Percentiles rank a stretch among this genome's conserved stretches.
These are phyloP conservation scores for Alternaria solani DNA, from an alignment of 2,329 filamentous ascomycete species.

Conservation along the genomic window DNA sequence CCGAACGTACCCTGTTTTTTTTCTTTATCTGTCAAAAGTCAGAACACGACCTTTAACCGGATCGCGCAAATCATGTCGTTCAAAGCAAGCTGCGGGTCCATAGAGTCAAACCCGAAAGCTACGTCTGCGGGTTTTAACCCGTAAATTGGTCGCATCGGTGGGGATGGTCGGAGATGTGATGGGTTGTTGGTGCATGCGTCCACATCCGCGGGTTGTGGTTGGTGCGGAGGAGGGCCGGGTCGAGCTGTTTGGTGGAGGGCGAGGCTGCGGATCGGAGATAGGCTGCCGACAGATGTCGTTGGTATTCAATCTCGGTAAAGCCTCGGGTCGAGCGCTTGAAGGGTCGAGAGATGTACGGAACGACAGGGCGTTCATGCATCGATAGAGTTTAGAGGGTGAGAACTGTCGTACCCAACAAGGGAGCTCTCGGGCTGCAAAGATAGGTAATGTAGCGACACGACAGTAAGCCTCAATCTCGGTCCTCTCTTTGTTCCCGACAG, in stretches of 20 bases:
- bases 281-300: not conserved
- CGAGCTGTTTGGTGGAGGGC: not conserved
- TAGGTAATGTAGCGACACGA: not conserved
- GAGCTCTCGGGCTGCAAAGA: not conserved
- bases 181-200: not conserved
- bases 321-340: not conserved
- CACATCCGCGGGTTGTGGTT: slow-evolving; percentile 7
- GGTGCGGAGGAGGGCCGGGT: slow-evolving; percentile 8
- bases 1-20: not conserved
- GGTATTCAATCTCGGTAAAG: not conserved
- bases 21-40: not conserved
- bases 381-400: not conserved
- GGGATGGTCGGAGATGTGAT: not conserved
- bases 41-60: not conserved
- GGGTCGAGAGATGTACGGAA: not conserved
- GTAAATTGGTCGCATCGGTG: not conserved
- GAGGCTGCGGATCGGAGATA: not conserved
- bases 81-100: not conserved
- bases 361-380: not conserved
- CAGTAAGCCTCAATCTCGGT: not conserved
- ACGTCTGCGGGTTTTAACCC: not conserved
- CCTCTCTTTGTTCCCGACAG: not conserved
- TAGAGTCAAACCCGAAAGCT: slow-evolving; percentile 2
- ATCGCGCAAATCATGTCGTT: not conserved
- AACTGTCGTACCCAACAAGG: not conserved